A percentile compares a stretch with the other conserved stretches of the same genome.
Conservation (phyloP, 192 early-diverging fungal genomes). For the Coemansia sp. region DNA sequence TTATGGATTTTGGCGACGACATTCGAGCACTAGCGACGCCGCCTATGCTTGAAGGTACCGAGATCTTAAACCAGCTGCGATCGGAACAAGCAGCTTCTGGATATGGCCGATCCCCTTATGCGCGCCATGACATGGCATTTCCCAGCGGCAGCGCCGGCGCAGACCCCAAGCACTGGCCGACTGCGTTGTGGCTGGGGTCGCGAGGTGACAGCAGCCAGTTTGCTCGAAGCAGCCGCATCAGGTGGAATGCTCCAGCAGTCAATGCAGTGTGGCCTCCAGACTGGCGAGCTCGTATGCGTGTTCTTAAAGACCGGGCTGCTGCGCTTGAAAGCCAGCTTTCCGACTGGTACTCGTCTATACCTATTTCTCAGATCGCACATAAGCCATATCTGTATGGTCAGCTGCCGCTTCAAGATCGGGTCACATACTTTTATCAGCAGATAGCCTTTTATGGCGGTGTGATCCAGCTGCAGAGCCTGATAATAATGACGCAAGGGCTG, state of each 20-base stretch:
- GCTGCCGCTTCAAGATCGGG: constrained; percentile 46
- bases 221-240: constrained; percentile 10
- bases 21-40: constrained; percentile 38
- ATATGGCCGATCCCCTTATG: background rate
- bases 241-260: constrained; percentile 27
- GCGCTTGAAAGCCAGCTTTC: constrained; percentile 39
- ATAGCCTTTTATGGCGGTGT: constrained; percentile 48
- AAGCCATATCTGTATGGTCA: constrained; percentile 41
- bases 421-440: constrained; percentile 50
- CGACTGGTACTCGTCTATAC: constrained; percentile 48
- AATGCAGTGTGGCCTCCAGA: constrained; percentile 41
- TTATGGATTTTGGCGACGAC: constrained; percentile 44
- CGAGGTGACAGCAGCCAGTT: constrained; percentile 15
- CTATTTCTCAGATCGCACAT: constrained; percentile 34
- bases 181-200: constrained; percentile 37
- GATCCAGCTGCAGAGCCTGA: constrained; percentile 45
- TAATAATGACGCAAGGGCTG: constrained; percentile 38
- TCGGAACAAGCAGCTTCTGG: constrained; percentile 18
- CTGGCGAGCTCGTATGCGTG: constrained; percentile 52
- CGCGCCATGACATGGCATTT: constrained; percentile 9
- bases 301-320: constrained; percentile 32
- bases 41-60: constrained; percentile 38
- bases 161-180: constrained; percentile 12
- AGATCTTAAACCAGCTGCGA: constrained; percentile 31
- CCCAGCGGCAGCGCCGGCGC: background rate